Base-by-base conservation (phyloP, 495 filamentous ascomycete species). In the Immersiella caudata region DNA sequence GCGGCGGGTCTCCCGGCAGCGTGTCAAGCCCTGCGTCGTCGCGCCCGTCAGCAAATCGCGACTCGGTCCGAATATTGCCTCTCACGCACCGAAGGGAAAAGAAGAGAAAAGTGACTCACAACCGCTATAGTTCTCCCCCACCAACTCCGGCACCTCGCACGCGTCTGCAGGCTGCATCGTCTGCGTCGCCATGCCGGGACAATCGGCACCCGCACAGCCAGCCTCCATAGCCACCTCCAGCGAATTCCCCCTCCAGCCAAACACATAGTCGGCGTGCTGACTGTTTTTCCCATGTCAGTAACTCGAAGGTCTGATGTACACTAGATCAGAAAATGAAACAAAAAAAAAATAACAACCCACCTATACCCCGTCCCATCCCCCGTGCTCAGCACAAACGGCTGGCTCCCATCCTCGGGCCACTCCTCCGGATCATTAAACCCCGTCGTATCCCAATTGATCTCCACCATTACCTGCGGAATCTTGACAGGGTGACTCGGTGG, bases 391-490 rank as follows among this genome's bases (percentile, higher is more conserved):
- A 82, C 79, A 67, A 82, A 82, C 18, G 80, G 80, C 57, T 81
- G 77, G 29, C 29, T 6, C 12, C 74, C 71, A 18, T 78, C 79
- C 5, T 78, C 68, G 5, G 80, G 80, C 80, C 81, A 82, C 70
- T 78, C 36, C 71, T 69, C 74, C 3, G 61, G 61, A 25, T 64
- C 61, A 70, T 79, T 78, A 68, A 82, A 82, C 67, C 73, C 67
- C 66, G 77, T 79, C 1, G 80, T 79, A 63, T 81, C 77, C 80
- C 80, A 82, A 63, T 79, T 74, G 8, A 79, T 79, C 67, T 82
- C 80, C 69, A 79, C 79, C 21, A 77, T 77, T 6, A 82, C 57
- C 66, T 81, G 79, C n/a, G 79, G 79, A 65, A 80, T 68, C 58
- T 74, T 72, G 9, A 77, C 72, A 6, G 80, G 80, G 67, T 82